Conservation (phyloP, 2,329 filamentous ascomycete species). For the Fusarium algeriense region DNA sequence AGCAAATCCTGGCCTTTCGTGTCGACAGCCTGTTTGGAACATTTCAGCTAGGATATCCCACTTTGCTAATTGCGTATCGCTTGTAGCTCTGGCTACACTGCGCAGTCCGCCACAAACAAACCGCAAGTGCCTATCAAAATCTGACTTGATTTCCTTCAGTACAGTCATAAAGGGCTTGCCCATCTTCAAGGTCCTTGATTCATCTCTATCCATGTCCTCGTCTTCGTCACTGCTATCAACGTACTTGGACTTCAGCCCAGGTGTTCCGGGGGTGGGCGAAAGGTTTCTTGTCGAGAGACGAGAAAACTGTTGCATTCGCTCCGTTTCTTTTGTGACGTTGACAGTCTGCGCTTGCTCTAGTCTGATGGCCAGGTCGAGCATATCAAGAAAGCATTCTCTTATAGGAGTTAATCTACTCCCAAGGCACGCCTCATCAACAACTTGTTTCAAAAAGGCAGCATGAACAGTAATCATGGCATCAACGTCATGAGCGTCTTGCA, state of each 20-base stretch:
- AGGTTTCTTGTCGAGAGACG: conserved; percentile 37
- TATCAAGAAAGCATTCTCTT: conserved; percentile 76
- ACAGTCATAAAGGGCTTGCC: conserved; percentile 62
- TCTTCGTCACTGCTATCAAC: conserved; percentile 45
- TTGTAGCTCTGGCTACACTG: conserved; percentile 79
- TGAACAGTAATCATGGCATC: conserved; percentile 85
- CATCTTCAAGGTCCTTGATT: conserved; percentile 9
- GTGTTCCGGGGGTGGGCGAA: conserved; percentile 33
- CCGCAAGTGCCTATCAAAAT: conserved; percentile 74
- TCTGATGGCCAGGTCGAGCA: conserved; percentile 80
- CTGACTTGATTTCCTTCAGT: conserved; percentile 67
- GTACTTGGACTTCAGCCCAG: conserved; percentile 43
- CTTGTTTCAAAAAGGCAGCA: conserved; percentile 68
- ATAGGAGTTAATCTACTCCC: conserved; percentile 77
- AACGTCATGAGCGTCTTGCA: conserved; percentile 76
- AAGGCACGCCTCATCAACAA: conserved; percentile 78
- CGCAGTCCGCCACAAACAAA: conserved; percentile 81
- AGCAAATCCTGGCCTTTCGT: conserved; percentile 36
- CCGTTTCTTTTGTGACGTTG: conserved; percentile 53
- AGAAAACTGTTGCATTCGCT: conserved; percentile 52
- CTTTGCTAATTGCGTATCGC: conserved; percentile 68
- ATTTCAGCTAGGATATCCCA: conserved; percentile 89
- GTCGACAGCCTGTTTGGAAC: conserved; percentile 66
- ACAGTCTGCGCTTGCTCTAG: conserved; percentile 71
- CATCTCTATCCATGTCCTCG: conserved; percentile 44